These are phyloP conservation scores for Herpomyces periplanetae DNA, from an alignment of 2,329 filamentous ascomycete genomes.

Conservation along the genomic window DNA sequence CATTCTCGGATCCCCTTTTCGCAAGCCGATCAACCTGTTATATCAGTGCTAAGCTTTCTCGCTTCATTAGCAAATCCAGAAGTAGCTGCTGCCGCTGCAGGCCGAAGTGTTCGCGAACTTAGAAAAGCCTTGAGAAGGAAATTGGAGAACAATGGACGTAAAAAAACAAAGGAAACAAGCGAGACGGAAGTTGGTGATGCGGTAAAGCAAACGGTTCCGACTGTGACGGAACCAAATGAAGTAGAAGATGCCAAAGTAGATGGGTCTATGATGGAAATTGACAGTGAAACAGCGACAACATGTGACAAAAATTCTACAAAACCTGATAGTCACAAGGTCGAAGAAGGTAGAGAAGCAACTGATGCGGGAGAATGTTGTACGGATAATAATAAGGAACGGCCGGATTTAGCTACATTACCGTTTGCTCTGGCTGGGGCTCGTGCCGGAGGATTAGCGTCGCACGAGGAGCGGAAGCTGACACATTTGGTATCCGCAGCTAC, in stretches of 20 bases:
- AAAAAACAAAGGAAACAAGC: conserved; percentile 13
- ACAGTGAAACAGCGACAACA: neutral
- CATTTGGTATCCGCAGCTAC: conserved; percentile 64
- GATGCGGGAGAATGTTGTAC: neutral
- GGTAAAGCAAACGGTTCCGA: conserved; percentile 4
- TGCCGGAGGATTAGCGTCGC: conserved; percentile 51
- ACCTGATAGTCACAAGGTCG: neutral
- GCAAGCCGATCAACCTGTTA: conserved; percentile 72
- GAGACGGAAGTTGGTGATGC: conserved; percentile 16
- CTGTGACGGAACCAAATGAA: conserved; percentile 13
- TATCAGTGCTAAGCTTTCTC: conserved; percentile 80
- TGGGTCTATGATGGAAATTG: conserved; percentile 1
- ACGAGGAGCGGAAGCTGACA: conserved; percentile 88
- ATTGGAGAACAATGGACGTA: conserved; percentile 19
- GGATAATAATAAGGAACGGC: neutral
- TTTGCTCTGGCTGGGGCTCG: conserved; percentile 55
- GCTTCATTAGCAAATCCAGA: conserved; percentile 62
- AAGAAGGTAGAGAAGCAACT: neutral
- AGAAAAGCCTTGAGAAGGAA: conserved; percentile 37
- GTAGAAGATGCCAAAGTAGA: conserved; percentile 13
- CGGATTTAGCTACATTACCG: conserved; percentile 7
- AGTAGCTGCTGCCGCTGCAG: conserved; percentile 60
- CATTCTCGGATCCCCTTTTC: conserved; percentile 55
- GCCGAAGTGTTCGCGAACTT: conserved; percentile 51
- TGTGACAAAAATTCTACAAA: neutral